These are phyloP conservation scores for Schoenoplectus tabernaemontani DNA, from an alignment of 202 grass and related monocot species.

Conservation along the genomic window DNA sequence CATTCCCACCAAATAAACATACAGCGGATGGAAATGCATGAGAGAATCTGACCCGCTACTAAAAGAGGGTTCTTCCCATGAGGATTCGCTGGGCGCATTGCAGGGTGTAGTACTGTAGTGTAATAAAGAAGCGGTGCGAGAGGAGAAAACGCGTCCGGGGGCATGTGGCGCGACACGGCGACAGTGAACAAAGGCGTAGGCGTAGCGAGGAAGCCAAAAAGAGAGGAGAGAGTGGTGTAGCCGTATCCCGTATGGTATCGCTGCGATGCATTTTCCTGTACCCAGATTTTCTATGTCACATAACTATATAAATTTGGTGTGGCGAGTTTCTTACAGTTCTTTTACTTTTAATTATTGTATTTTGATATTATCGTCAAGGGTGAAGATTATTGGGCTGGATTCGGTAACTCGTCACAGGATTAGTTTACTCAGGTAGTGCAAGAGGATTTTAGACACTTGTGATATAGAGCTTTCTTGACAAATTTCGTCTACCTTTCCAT, in stretches of 20 bases:
- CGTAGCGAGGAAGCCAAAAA: neutral
- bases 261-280: too few species aligned
- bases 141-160: conserved; percentile 5
- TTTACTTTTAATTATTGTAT: too few species aligned
- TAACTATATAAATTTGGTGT: too few species aligned
- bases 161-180: conserved; percentile 17
- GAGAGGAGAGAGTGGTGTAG: neutral
- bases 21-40: neutral
- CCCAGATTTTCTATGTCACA: too few species aligned
- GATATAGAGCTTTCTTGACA: too few species aligned
- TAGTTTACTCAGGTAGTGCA: neutral
- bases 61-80: neutral
- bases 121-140: conserved; percentile 8
- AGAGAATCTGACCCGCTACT: neutral
- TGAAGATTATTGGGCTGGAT: neutral
- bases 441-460: neutral
- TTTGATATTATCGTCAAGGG: too few species aligned
- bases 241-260: too few species aligned
- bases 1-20: neutral
- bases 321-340: too few species aligned
- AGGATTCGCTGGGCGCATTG: neutral
- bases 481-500: too few species aligned
- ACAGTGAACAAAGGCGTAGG: neutral
- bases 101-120: neutral
- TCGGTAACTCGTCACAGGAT: neutral